phyloP scores from a whole-genome alignment of 2,329 filamentous ascomycete genomes.

The Cladosporium halotolerans region DNA sequence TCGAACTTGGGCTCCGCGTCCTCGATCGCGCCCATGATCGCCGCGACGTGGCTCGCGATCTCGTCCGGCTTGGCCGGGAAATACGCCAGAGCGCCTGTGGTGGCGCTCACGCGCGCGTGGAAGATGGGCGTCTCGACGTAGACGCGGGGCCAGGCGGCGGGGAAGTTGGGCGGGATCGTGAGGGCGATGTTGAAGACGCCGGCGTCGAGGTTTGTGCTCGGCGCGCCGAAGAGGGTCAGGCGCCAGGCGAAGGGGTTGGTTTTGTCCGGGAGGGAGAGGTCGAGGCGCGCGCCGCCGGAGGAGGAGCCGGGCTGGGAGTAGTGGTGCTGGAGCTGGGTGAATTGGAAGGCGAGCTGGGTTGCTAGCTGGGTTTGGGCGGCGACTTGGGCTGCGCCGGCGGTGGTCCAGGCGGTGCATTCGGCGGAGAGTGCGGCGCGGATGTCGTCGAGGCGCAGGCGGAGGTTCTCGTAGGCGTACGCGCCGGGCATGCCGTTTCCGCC shows the following conservation, averaged over 20 bases:
- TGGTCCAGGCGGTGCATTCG: slow-evolving; percentile 67
- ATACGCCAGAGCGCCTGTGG: slow-evolving; percentile 77
- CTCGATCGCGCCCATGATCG: slow-evolving; percentile 74
- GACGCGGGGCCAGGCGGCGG: slow-evolving; percentile 79
- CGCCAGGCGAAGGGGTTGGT: slow-evolving; percentile 86
- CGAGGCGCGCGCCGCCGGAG: slow-evolving; percentile 60
- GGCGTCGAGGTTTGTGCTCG: slow-evolving; percentile 89
- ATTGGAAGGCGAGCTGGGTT: slow-evolving; percentile 76
- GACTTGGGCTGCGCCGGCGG: slow-evolving; percentile 58
- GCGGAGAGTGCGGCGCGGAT: slow-evolving; percentile 66
- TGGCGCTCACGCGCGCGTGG: slow-evolving; percentile 73
- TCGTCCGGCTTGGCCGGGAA: slow-evolving; percentile 66
- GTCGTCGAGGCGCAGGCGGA: slow-evolving; percentile 61
- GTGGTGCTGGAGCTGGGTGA: slow-evolving; percentile 69
- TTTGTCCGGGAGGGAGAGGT: slow-evolving; percentile 64
- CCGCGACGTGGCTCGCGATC: slow-evolving; percentile 74
- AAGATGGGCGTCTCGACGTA: slow-evolving; percentile 75
- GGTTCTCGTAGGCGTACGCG: slow-evolving; percentile 69
- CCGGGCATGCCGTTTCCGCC: slow-evolving; percentile 76
- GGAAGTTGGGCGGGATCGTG: slow-evolving; percentile 75
- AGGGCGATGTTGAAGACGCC: slow-evolving; percentile 80
- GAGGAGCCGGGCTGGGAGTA: slow-evolving; percentile 50
- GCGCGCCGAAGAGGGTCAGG: slow-evolving; percentile 81
- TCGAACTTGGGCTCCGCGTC: slow-evolving; percentile 86
- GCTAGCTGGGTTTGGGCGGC: slow-evolving; percentile 67